Conservation (phyloP, 1,284 basidiomycete species). For the Phenoliferia sp. region DNA sequence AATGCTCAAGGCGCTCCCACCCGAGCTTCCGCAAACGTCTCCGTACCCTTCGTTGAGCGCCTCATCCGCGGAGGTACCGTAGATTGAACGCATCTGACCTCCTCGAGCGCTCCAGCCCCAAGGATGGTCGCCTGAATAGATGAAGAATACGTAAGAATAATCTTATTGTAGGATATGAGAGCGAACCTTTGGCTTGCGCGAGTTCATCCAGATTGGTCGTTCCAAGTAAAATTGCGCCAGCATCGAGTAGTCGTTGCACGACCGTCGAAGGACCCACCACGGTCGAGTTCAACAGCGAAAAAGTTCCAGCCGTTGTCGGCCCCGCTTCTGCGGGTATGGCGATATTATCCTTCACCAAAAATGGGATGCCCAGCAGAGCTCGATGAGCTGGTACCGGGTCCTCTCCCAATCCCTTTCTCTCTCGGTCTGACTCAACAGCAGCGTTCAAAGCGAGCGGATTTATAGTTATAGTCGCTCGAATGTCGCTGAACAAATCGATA, state of each 20-base stretch:
- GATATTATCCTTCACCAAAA: slow-evolving; percentile 1
- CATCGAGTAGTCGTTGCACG: background rate
- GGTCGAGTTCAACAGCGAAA: background rate
- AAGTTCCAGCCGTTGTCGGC: background rate
- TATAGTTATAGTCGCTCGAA: background rate
- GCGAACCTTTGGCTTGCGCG: background rate
- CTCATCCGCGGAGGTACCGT: background rate
- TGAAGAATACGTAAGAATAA: background rate
- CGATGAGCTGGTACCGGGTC: background rate
- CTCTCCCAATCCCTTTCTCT: background rate
- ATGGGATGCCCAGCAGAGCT: background rate
- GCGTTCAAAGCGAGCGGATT: background rate
- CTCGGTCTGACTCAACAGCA: background rate
- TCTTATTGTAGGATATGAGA: background rate
- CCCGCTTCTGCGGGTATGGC: background rate
- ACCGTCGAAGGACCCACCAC: background rate
- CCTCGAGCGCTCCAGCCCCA: slow-evolving; percentile 1
- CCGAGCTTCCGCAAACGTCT: background rate
- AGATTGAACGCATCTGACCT: background rate
- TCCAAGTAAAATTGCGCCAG: background rate
- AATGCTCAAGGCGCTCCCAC: background rate
- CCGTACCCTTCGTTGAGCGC: background rate
- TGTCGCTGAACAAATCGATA: background rate
- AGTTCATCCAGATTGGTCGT: slow-evolving; percentile 3
- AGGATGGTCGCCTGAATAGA: background rate